Evolutionary conservation across 306 rosid genomes (phyloP), one percentile per base, ranked within the genome.

Genomic region (Cicer chorassanicum): DNA sequence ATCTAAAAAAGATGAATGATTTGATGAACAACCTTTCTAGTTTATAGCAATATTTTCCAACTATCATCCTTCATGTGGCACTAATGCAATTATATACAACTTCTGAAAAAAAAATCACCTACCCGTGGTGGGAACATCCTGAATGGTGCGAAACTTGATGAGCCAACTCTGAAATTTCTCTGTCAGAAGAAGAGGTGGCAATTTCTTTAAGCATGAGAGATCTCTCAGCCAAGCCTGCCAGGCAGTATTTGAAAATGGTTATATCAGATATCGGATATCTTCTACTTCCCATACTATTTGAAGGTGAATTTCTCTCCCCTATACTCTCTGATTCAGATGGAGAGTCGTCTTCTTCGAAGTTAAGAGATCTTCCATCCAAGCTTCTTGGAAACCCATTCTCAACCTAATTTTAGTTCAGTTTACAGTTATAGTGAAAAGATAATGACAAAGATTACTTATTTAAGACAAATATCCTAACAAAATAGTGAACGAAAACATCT

Each of bases 51-150:
- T n/a, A 29, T 73, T 45, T 16, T 15, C 69, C 5, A 18, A 67
- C 75, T 54, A 42, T 56, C 79, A 74, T 44, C 78, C 60, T 54
- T 78, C 16, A 76, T 68, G 60, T 21, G 36, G 49, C 62, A 61
- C 14, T 48, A 56, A 41, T 29, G 55, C 18, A 72, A 70, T 42
- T 16, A 53, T 63, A 66, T 16, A 66, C 34, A 43, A 62, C 65
- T 42, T 46, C 7, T 46, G 65, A 46, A 64, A 38, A 61, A 16
- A 73, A 62, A 48, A 73, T 65, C 61, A 82, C 94, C 80, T 82
- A 94, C 98, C 96, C 85, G 75, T 88, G 96, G 78, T 94, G 98
- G 65, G 89, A 86, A 78, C 98, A 94, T 79, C 98, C 98, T 11
- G 96, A 87, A 81, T 89, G 90, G 65, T 75, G 77, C 54, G 98